phyloP scores from a whole-genome alignment of 768 basidiomycete species.

The Guyanaporus albipodus region DNA sequence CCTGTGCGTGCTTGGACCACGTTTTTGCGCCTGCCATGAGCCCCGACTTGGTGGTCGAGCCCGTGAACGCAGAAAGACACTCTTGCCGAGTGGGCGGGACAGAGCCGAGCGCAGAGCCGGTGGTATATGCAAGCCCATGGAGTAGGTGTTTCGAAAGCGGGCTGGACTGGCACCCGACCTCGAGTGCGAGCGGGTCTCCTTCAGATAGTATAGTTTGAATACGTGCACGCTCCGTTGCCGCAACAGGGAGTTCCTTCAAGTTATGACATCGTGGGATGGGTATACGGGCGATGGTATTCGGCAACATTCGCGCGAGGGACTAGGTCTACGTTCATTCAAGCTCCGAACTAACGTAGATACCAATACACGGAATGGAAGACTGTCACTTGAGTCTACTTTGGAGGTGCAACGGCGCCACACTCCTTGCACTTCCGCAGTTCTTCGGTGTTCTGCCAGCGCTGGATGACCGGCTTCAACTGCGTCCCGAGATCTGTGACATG shows the following conservation, averaged over 20 bases:
- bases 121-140: slow-evolving; percentile 54
- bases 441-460: slow-evolving; percentile 71
- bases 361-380: too few relatives aligned
- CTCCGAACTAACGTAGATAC: slow-evolving; percentile 14
- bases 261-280: slow-evolving; percentile 39
- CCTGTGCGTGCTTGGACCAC: slow-evolving; percentile 61
- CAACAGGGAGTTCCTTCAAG: slow-evolving; percentile 43
- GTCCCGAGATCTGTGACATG: slow-evolving; percentile 89
- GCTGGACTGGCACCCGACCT: slow-evolving; percentile 18
- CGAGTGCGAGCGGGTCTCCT: slow-evolving; percentile 5
- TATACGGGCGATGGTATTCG: slow-evolving; percentile 1
- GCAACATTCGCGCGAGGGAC: neutral
- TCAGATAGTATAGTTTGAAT: slow-evolving; percentile 20
- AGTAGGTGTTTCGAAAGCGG: slow-evolving; percentile 44
- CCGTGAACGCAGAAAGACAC: slow-evolving; percentile 51
- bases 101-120: slow-evolving; percentile 53
- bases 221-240: slow-evolving; percentile 35
- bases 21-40: slow-evolving; percentile 59
- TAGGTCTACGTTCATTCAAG: slow-evolving; percentile 10
- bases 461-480: slow-evolving; percentile 89
- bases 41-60: slow-evolving; percentile 43
- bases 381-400: slow-evolving; percentile 41
- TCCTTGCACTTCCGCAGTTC: slow-evolving; percentile 62
- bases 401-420: slow-evolving; percentile 62
- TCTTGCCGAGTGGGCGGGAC: slow-evolving; percentile 45